phyloP scores from a whole-genome alignment of 2,329 filamentous ascomycete genomes.

The Aspergillus transmontanensis region DNA sequence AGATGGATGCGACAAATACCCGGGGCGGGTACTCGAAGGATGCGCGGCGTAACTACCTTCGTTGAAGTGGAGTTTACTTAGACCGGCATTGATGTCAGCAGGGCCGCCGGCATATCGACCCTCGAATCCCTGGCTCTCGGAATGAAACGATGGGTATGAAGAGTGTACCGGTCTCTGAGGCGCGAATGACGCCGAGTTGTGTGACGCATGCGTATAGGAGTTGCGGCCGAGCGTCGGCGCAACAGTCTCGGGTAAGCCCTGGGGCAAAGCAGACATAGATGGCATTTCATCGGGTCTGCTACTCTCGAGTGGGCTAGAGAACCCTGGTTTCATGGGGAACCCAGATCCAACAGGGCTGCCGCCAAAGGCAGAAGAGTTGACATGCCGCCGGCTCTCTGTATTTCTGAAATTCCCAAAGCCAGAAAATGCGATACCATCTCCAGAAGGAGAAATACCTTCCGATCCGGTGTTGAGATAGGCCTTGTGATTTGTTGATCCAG shows the following conservation, averaged over 20 bases:
- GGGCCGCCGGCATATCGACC: conserved; percentile 30
- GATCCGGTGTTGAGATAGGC: conserved; percentile 36
- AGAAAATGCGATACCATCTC: conserved; percentile 35
- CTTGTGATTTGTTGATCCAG: conserved; percentile 30
- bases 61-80: conserved; percentile 41
- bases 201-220: conserved; percentile 36
- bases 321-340: conserved; percentile 35
- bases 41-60: conserved; percentile 40
- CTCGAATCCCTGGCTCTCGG: conserved; percentile 39
- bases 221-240: conserved; percentile 28
- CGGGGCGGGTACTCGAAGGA: conserved; percentile 27
- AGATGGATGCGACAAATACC: conserved; percentile 37
- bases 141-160: conserved; percentile 42
- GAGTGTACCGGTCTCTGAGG: conserved; percentile 39
- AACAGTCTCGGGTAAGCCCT: conserved; percentile 32
- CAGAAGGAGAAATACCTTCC: conserved; percentile 37
- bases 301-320: conserved; percentile 31
- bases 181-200: conserved; percentile 37
- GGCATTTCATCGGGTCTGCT: conserved; percentile 33
- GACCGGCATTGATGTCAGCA: conserved; percentile 32
- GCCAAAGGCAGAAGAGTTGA: conserved; percentile 34
- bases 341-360: conserved; percentile 33
- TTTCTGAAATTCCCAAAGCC: conserved; percentile 35
- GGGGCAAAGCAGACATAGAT: conserved; percentile 31
- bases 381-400: conserved; percentile 36